A percentile compares a stretch with the other conserved stretches of the same genome.
Conservation (phyloP, 2,329 filamentous ascomycete genomes). For the Endothia cerciana region DNA sequence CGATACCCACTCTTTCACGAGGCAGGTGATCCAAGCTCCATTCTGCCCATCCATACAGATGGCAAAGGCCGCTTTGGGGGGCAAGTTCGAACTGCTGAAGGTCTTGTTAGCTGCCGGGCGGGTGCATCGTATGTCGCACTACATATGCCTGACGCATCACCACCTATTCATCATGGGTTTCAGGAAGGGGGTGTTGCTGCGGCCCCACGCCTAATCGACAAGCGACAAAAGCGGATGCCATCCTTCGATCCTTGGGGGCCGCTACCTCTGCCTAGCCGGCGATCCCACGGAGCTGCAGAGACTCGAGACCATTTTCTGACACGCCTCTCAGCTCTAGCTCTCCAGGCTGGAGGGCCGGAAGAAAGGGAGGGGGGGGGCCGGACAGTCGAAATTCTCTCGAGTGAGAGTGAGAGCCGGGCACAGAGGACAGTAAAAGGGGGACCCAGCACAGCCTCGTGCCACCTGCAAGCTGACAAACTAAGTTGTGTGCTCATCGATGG, state of each 20-base stretch:
- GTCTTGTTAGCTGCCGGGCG: neutral
- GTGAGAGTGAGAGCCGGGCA: neutral
- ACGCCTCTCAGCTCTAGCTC: neutral
- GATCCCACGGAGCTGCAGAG: neutral
- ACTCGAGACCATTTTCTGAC: constrained; percentile 3
- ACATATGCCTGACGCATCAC: neutral
- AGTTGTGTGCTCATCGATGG: neutral
- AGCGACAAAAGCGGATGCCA: neutral
- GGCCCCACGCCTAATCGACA: neutral
- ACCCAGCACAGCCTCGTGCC: constrained; percentile 2
- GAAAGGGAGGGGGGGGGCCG: neutral
- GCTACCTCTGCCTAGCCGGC: neutral
- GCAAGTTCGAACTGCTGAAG: neutral
- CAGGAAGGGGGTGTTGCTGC: neutral
- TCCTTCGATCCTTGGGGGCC: constrained; percentile 4
- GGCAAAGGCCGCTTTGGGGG: too few relatives aligned
- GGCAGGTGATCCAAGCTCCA: too few relatives aligned
- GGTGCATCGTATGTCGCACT: neutral
- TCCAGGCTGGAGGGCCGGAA: neutral
- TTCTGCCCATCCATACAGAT: too few relatives aligned
- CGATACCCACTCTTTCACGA: too few relatives aligned
- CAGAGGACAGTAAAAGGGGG: neutral
- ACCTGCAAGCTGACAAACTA: neutral
- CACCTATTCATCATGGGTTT: neutral
- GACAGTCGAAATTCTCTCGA: neutral